These are phyloP conservation scores for Luvunga scandens DNA, from an alignment of 345 rosid species.

Conservation along the genomic window DNA sequence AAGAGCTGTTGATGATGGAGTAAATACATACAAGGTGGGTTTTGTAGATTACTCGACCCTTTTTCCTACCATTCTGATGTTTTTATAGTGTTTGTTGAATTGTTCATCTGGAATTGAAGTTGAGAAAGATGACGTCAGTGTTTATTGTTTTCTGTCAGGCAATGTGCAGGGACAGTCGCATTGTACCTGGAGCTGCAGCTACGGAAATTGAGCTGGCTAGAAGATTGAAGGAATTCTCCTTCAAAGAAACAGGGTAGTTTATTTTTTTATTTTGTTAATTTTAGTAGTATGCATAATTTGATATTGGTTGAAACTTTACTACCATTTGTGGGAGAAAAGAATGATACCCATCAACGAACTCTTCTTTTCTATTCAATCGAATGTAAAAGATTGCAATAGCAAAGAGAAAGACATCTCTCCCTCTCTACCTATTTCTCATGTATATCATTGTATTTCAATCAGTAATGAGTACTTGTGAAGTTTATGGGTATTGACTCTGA, in stretches of 20 bases:
- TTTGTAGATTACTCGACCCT: slow-evolving; percentile 4
- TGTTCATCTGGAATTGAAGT: not conserved
- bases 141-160: slow-evolving; percentile 46
- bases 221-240: slow-evolving; percentile 87
- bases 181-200: slow-evolving; percentile 92
- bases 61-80: not conserved
- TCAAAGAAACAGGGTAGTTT: slow-evolving; percentile 85
- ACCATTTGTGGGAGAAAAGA: not conserved
- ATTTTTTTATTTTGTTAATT: slow-evolving; percentile 2
- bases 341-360: not conserved
- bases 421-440: not conserved
- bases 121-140: not conserved
- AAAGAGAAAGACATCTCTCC: not conserved
- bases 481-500: not conserved
- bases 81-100: not conserved
- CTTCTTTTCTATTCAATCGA: not conserved
- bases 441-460: not conserved
- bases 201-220: slow-evolving; percentile 95
- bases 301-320: not conserved
- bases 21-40: slow-evolving; percentile 89
- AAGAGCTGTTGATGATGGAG: slow-evolving; percentile 99
- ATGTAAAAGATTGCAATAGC: not conserved
- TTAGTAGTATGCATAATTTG: not conserved
- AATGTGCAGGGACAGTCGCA: slow-evolving; percentile 97
- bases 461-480: not conserved